These are phyloP conservation scores for Aplosporella prunicola DNA, from an alignment of 2,329 filamentous ascomycete species.

Conservation along the genomic window DNA sequence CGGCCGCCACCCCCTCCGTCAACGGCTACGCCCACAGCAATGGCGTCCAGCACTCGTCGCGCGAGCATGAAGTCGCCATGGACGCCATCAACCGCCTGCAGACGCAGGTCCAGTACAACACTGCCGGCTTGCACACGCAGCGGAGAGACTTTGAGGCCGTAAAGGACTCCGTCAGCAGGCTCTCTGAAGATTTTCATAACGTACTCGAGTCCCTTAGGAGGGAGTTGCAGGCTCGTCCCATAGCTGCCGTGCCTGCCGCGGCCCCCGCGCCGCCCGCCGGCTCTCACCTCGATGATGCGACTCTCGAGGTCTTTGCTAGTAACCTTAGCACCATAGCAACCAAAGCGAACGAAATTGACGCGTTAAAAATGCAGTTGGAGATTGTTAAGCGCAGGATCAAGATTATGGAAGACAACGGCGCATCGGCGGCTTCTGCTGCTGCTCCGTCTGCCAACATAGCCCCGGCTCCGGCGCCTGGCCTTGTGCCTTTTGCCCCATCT, in stretches of 20 bases:
- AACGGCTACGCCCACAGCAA: conserved; percentile 17
- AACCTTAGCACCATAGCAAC: conserved; percentile 32
- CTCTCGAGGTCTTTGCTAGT: conserved; percentile 36
- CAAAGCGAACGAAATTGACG: conserved; percentile 39
- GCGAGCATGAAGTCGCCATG: conserved; percentile 22
- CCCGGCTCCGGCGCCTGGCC: not conserved
- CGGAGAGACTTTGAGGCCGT: conserved; percentile 30
- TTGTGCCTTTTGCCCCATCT: conserved; percentile 1
- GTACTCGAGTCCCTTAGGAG: conserved; percentile 28
- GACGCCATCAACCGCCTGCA: conserved; percentile 38
- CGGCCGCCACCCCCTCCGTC: conserved; percentile 12
- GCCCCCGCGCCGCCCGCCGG: conserved; percentile 6
- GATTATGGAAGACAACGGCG: conserved; percentile 25
- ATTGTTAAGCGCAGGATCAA: conserved; percentile 39
- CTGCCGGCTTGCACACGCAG: conserved; percentile 25
- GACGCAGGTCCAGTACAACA: conserved; percentile 40
- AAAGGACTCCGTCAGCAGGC: conserved; percentile 28
- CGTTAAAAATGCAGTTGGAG: conserved; percentile 37
- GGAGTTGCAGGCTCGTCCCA: conserved; percentile 21
- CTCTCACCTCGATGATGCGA: conserved; percentile 22
- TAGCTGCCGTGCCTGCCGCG: conserved; percentile 4
- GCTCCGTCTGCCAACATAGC: not conserved
- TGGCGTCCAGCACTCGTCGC: conserved; percentile 22
- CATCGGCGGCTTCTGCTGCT: not conserved
- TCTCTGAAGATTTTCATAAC: conserved; percentile 32